Evolutionary conservation across 441 rosid species (phyloP).

Genomic region (Pelargonium cotyledonis): DNA sequence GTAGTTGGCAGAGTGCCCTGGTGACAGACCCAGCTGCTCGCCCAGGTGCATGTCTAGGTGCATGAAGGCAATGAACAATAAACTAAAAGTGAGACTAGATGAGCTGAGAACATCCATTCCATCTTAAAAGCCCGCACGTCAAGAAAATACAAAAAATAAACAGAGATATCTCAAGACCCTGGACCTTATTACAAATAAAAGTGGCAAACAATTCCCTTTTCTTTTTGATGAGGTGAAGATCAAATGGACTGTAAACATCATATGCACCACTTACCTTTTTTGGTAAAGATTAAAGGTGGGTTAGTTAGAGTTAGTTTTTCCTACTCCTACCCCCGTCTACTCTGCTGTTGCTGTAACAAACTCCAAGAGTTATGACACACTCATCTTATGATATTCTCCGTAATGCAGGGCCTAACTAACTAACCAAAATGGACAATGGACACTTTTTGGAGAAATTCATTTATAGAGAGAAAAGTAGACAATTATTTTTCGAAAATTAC

Average conservation of each 20-base stretch:
- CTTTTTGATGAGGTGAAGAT: neutral
- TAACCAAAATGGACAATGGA: no score
- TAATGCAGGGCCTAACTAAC: no score
- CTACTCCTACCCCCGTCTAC: no score
- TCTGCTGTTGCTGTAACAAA: neutral
- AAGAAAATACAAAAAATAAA: neutral
- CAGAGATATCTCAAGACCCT: neutral
- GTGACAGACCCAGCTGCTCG: neutral
- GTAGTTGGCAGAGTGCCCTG: neutral
- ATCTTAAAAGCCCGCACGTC: neutral
- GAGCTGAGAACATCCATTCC: neutral
- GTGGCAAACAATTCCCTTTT: neutral
- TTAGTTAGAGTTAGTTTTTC: no score
- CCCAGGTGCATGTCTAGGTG: neutral
- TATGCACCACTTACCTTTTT: neutral
- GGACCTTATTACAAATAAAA: neutral
- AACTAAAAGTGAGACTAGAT: neutral
- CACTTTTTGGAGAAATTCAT: no score
- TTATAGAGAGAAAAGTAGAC: no score
- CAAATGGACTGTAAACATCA: neutral
- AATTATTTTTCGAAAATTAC: no score
- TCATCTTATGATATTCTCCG: no score
- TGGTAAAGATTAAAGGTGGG: neutral
- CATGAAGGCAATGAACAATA: neutral
- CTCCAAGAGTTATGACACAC: no score